Percentiles rank a stretch among this genome's conserved stretches.
Conservation (phyloP, 306 rosid genomes). For the Ceratonia siliqua region DNA sequence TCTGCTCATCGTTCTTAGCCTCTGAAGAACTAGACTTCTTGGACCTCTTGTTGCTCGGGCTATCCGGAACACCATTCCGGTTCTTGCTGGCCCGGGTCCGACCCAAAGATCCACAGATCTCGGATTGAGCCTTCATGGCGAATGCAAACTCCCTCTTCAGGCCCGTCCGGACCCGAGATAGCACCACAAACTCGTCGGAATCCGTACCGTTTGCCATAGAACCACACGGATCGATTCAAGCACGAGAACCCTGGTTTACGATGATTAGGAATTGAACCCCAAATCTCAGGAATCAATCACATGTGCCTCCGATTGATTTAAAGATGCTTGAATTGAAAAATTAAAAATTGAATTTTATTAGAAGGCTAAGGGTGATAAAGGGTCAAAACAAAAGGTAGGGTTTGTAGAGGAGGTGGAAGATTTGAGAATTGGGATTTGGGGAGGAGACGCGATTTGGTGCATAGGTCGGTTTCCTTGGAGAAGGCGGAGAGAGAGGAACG, state of each 20-base stretch:
- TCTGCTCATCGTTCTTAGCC: background rate
- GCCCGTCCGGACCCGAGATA: conserved; percentile 67
- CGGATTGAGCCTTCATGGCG: conserved; percentile 62
- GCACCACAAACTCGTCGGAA: conserved; percentile 61
- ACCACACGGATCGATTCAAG: background rate
- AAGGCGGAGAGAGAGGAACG: conserved; percentile 4
- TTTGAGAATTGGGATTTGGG: background rate
- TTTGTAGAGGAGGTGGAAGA: conserved; percentile 15
- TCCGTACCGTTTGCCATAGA: conserved; percentile 87
- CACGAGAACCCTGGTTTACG: background rate
- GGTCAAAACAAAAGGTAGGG: conserved; percentile 17
- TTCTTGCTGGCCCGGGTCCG: conserved; percentile 54
- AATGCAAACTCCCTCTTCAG: conserved; percentile 70
- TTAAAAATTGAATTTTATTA: background rate
- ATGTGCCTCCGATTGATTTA: background rate
- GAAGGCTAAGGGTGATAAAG: background rate
- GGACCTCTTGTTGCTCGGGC: conserved; percentile 31
- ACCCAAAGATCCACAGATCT: conserved; percentile 51
- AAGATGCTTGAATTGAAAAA: background rate
- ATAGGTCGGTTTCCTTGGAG: conserved; percentile 10
- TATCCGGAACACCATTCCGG: conserved; percentile 28
- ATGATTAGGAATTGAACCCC: background rate
- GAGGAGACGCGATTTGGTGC: background rate
- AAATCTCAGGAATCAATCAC: background rate
- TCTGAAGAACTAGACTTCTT: conserved; percentile 25